Base-by-base conservation (phyloP, 2,329 filamentous ascomycete genomes). In the Pyricularia sp. region DNA sequence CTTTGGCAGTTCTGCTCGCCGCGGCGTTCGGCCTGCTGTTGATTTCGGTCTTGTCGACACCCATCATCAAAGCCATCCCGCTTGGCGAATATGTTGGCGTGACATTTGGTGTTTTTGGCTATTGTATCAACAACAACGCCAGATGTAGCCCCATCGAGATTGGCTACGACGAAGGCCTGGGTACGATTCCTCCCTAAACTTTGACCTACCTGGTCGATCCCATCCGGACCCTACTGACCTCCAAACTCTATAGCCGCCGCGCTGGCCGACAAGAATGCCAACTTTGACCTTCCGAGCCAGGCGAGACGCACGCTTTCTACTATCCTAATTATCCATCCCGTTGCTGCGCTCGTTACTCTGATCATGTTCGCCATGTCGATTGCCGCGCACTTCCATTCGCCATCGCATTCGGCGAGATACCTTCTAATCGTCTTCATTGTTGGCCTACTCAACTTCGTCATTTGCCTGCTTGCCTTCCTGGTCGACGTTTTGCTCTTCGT, bases 401-500 rank as follows among this genome's bases (percentile, higher is more conserved):
- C 94, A 20, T 92, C 93, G 10, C 94, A 98, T 79, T 98, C 95
- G 42, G 89, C 93, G 31, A 88, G 92, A 74, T 99, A 94, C 76
- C 86, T 98, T 4, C 87, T 98, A 42, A 86, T 88, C 31, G 83
- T 98, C 42, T 90, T 97, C 72, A 94, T 98, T 72, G 86, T 98
- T 73, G 90, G 91, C 69, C 88, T 98, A 71, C 86, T 97, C 66
- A 93, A 93, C 10, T 88, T 98, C 65, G 81, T 98, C 33, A 86
- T 95, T 72, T 90, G 92, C 65, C 84, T 97, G 1, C 84, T 97
- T 69, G 92, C 94, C 28, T 98, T 98, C 80, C 83, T 99, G 30
- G 90, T 98, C 74, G 95, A 99, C 79, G 92, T 98, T 30, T 83
- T 99, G 42, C 84, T 99, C 26, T 99, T 99, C 77, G 92, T 97